Base-by-base conservation (phyloP, 2,329 filamentous ascomycete species). In the Fusarium equiseti region DNA sequence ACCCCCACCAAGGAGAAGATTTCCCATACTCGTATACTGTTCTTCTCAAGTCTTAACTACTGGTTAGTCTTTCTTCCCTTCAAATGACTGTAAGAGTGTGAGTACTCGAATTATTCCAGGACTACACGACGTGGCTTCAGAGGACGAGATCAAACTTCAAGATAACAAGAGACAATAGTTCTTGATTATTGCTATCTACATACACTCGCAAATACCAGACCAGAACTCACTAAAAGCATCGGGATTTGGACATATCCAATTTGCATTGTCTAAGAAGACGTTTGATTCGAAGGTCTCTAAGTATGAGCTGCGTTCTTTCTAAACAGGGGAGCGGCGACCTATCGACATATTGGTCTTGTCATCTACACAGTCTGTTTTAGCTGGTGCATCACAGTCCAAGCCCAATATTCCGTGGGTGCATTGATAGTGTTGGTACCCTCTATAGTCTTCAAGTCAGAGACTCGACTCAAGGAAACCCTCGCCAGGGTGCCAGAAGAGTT, bases 301-400 rank as follows among this genome's bases (percentile, higher is more conserved):
- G 3, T 38, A 11, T 38, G 35, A 11, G 35, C 35, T 38, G 16
- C 35, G 16, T n/a, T 38, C 5, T 38, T 3, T 9, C 32, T 8
- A 9, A 38, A 38, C 35, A n/a, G 35, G 16, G 35, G 35, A 38
- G 1, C 1, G 1, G n/a, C 3, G 5, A 38, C 3, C 5, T 38
- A n/a, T 6, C 11, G 16, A n/a, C 5, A n/a, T n/a, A 2, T 38
- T 1, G 1, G 1, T 38, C 9, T n/a, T 11, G n/a, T 38, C 16
- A 38, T n/a, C 5, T n/a, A 6, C 32, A 18, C 3, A 18, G 16
- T 18, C 32, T 35, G 16, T 18, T 10, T 35, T 6, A 35, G 16
- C 32, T 35, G 5, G 32, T 1, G 2, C 16, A 6, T 5, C 32
- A 6, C 16, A 10, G 32, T 5, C 35, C 35, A 1, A 38, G 3